phyloP scores from a whole-genome alignment of 306 rosid genomes.

The Ammopiptanthus mongolicus region DNA sequence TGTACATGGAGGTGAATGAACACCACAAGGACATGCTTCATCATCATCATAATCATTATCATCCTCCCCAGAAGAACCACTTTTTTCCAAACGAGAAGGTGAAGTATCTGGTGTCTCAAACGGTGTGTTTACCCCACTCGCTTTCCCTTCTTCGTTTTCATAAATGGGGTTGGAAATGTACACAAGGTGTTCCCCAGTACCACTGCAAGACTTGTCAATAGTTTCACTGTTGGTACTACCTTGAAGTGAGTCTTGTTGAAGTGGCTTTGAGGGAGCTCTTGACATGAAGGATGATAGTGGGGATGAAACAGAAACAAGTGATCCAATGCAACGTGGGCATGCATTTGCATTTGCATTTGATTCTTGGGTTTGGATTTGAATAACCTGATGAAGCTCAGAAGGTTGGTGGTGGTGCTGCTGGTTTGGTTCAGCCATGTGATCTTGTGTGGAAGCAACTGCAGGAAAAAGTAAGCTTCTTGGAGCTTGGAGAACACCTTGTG shows the following conservation, averaged over 20 bases:
- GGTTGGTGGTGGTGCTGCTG: background rate
- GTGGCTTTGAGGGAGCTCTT: slow-evolving; percentile 23
- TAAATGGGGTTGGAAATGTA: slow-evolving; percentile 91
- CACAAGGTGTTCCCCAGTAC: slow-evolving; percentile 40
- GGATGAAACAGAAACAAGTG: slow-evolving; percentile 25
- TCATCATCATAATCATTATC: slow-evolving; percentile 16
- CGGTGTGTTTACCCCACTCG: slow-evolving; percentile 41
- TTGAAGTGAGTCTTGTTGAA: slow-evolving; percentile 17
- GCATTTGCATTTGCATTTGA: slow-evolving; percentile 24
- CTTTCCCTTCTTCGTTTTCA: slow-evolving; percentile 45
- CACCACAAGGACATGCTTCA: slow-evolving; percentile 12
- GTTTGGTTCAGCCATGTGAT: slow-evolving; percentile 33
- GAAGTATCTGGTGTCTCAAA: slow-evolving; percentile 87
- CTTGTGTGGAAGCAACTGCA: slow-evolving; percentile 24
- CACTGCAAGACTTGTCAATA: background rate
- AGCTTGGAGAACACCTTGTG: slow-evolving; percentile 78
- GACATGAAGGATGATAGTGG: slow-evolving; percentile 34
- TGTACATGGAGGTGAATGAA: slow-evolving; percentile 31
- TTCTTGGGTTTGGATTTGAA: slow-evolving; percentile 45
- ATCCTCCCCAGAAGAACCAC: slow-evolving; percentile 43
- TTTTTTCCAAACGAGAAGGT: slow-evolving; percentile 59
- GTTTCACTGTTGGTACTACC: background rate
- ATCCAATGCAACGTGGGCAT: slow-evolving; percentile 28
- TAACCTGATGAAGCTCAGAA: slow-evolving; percentile 36
- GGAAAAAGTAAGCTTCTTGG: slow-evolving; percentile 76